A percentile compares a stretch with the other conserved stretches of the same genome.
These are phyloP conservation scores for Yamadazyma tumulicola DNA, from an alignment of 805 yeast genomes.

Conservation along the genomic window DNA sequence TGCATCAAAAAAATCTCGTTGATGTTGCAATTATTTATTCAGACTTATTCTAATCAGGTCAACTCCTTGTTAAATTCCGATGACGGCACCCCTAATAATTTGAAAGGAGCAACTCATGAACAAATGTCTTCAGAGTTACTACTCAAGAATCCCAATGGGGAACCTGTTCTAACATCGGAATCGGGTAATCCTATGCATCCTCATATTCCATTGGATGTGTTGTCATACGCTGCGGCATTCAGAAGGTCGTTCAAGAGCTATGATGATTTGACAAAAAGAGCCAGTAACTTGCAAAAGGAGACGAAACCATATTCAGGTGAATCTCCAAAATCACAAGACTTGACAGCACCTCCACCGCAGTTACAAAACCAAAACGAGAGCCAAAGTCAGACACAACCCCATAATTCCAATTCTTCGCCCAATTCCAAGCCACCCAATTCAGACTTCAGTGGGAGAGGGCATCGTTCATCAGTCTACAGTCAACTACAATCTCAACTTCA, in stretches of 20 bases:
- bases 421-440: background rate
- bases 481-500: too few relatives aligned
- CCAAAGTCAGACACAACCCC: too few relatives aligned
- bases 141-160: background rate
- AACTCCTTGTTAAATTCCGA: conserved; percentile 21
- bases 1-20: conserved; percentile 52
- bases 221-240: conserved; percentile 40
- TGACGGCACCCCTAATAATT: conserved; percentile 13
- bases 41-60: conserved; percentile 59
- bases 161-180: conserved; percentile 7
- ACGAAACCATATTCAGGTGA: too few relatives aligned
- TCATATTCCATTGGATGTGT: conserved; percentile 30
- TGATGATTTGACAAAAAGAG: too few relatives aligned
- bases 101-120: background rate
- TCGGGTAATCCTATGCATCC: conserved; percentile 9
- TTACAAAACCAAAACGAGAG: background rate
- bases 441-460: too few relatives aligned
- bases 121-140: background rate
- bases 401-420: background rate
- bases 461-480: too few relatives aligned
- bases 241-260: conserved; percentile 16
- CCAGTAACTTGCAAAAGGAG: too few relatives aligned
- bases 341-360: background rate
- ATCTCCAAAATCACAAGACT: too few relatives aligned
- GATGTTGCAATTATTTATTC: conserved; percentile 55